Evolutionary conservation across 306 rosid species (phyloP), one percentile per base, ranked within the genome.

Genomic region (Cicer yamashitae): DNA sequence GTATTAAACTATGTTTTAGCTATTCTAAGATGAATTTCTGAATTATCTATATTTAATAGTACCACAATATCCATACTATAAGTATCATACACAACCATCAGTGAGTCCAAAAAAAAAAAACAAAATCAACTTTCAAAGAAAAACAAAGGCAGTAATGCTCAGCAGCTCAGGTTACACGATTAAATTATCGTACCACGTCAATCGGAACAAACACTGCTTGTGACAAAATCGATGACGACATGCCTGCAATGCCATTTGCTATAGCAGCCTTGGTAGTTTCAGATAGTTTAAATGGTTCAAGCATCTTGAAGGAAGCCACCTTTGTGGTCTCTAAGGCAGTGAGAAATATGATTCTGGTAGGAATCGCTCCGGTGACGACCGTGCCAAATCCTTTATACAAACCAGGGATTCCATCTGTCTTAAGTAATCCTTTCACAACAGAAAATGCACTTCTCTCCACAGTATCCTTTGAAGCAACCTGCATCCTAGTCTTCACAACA

Each of bases 211-310:
- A 94, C 40, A 94, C 89, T 58, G 89, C 80, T 81, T 94, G 98
- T 73, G 98, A 76, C n/a, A 79, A 79, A 77, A 94, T 70, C 0
- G 98, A 85, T 5, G 97, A 89, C 7, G 84, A 44, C 98, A 91
- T 86, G 82, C 98, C 98, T 40, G 92, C 97, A 57, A 86, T 13
- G 78, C 98, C 98, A 79, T 90, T 94, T n/a, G 94, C 94, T 61
- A 94, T 34, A 30, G 97, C 98, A 52, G 97, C 94, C 80, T 91
- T 82, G 8, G 85, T 67, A 34, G 98, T 89, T 67, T 90, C 98
- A 46, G 98, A 90, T 7, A 91, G 76, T 48, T 43, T 81, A 50
- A 87, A 76, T n/a, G 98, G 97, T 71, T 94, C 88, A 39, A 90
- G 76, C 82, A 85, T 69, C 88, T 77, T 85, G 70, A 89, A 86